Evolutionary conservation across 2,329 filamentous ascomycete genomes (phyloP).

Genomic region (Geosmithia morbida): DNA sequence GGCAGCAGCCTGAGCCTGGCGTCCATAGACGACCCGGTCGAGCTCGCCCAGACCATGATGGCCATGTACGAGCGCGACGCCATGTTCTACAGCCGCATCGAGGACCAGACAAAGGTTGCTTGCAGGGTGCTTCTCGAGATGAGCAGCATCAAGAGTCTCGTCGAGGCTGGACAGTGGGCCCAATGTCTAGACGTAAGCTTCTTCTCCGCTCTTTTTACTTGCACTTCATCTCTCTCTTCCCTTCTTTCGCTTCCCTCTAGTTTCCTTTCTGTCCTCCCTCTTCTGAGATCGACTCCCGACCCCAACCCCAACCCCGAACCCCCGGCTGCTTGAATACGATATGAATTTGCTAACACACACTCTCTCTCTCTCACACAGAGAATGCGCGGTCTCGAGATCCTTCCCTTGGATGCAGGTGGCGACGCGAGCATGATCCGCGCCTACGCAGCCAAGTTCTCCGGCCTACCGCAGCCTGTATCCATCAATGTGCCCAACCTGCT

Average conservation of each 20-base stretch:
- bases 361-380: conserved; percentile 40
- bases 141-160: conserved; percentile 43
- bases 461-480: conserved; percentile 65
- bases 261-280: too few relatives aligned
- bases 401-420: conserved; percentile 62
- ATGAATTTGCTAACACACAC: conserved; percentile 5
- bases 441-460: conserved; percentile 67
- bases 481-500: conserved; percentile 83
- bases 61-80: conserved; percentile 45
- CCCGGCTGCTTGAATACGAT: too few relatives aligned
- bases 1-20: conserved; percentile 46
- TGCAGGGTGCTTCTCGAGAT: conserved; percentile 44
- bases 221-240: neutral
- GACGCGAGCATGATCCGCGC: conserved; percentile 67
- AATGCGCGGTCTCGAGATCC: conserved; percentile 61
- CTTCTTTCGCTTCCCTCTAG: neutral
- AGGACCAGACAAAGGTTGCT: conserved; percentile 40
- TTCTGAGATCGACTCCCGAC: too few relatives aligned
- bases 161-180: conserved; percentile 40
- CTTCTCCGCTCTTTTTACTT: neutral
- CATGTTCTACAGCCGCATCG: conserved; percentile 45
- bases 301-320: too few relatives aligned
- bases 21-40: conserved; percentile 44
- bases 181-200: conserved; percentile 43
- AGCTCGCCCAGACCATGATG: conserved; percentile 47